These are phyloP conservation scores for Eragrostis tef DNA, from an alignment of 202 grass and related monocot species.

Conservation along the genomic window DNA sequence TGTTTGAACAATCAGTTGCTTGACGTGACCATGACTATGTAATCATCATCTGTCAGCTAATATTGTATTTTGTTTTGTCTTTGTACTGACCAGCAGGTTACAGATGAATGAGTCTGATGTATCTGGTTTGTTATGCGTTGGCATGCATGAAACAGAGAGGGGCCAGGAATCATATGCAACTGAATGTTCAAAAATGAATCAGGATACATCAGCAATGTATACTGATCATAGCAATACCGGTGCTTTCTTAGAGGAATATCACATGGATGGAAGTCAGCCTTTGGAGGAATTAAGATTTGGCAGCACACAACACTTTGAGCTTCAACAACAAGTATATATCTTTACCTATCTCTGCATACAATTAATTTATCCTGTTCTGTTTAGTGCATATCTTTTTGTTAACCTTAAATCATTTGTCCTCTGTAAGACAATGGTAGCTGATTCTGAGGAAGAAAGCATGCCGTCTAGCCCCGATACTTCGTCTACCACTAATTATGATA, in stretches of 20 bases:
- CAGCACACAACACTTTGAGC: constrained; percentile 40
- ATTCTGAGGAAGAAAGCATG: constrained; percentile 67
- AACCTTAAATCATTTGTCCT: constrained; percentile 34
- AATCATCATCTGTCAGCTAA: constrained; percentile 26
- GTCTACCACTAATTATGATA: constrained; percentile 61
- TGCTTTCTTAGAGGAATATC: constrained; percentile 51
- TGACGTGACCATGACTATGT: constrained; percentile 6
- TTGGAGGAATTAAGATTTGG: constrained; percentile 40
- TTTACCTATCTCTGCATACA: constrained; percentile 33
- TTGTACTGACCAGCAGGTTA: constrained; percentile 41
- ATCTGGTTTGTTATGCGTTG: constrained; percentile 50
- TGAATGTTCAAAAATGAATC: constrained; percentile 57
- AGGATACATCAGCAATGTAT: constrained; percentile 55
- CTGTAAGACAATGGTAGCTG: constrained; percentile 57
- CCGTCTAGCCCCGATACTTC: constrained; percentile 59
- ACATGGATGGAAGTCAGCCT: constrained; percentile 46
- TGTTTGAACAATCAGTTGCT: constrained; percentile 8
- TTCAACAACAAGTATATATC: constrained; percentile 47
- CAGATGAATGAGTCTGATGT: constrained; percentile 54
- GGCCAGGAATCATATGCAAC: constrained; percentile 43
- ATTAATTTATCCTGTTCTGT: constrained; percentile 30
- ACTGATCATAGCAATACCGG: constrained; percentile 48
- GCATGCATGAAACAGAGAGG: constrained; percentile 51
- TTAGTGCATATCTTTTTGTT: constrained; percentile 21
- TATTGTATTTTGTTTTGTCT: constrained; percentile 26